Evolutionary conservation across 495 filamentous ascomycete species (phyloP).

Genomic region (Daldinia grandis): DNA sequence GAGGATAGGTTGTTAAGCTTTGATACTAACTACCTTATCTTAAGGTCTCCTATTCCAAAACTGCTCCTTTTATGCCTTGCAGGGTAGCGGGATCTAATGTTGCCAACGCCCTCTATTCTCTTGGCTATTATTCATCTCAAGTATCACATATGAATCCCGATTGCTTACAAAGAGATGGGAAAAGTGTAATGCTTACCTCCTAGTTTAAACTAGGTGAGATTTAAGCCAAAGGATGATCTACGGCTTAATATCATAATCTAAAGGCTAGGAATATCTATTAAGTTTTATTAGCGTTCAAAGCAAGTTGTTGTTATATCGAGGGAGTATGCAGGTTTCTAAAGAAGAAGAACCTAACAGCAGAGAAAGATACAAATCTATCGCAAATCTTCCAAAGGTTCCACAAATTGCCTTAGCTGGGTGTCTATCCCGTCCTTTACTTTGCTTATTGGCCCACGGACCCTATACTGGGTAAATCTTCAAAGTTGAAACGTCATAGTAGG

Average conservation of each 20-base stretch:
- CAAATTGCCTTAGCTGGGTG: conserved; percentile 11
- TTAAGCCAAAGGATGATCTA: background rate
- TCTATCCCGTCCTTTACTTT: background rate
- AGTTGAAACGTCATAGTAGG: conserved; percentile 14
- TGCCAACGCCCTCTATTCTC: background rate
- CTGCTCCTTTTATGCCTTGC: conserved; percentile 15
- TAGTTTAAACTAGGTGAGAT: too few species aligned
- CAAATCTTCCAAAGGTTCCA: conserved; percentile 19
- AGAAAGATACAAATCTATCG: background rate
- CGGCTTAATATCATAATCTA: background rate
- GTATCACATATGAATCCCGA: background rate
- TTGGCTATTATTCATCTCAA: background rate
- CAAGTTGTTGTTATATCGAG: background rate
- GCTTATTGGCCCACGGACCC: background rate
- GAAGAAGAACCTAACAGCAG: background rate
- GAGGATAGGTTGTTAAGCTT: conserved; percentile 31
- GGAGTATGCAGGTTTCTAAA: background rate
- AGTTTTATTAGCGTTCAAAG: background rate
- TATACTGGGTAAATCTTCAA: background rate
- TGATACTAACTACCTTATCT: conserved; percentile 20
- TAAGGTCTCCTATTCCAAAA: conserved; percentile 9
- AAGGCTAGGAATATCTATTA: background rate
- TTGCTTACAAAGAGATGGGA: background rate
- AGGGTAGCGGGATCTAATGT: conserved; percentile 1
- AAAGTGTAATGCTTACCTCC: background rate